phyloP scores from a whole-genome alignment of 768 basidiomycete genomes.

The Suillus tomentosus region DNA sequence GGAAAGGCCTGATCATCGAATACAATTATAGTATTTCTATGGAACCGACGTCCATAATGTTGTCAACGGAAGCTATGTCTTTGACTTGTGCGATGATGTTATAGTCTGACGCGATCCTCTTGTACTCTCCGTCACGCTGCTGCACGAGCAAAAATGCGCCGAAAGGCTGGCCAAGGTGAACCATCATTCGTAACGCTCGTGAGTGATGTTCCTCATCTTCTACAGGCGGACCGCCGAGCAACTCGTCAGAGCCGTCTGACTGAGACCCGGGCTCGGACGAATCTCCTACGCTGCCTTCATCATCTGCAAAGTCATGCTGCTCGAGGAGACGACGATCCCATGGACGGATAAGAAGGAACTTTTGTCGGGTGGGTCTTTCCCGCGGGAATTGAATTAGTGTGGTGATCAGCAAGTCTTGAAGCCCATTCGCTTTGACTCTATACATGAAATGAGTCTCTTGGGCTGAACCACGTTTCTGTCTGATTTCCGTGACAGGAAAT shows the following conservation, averaged over 20 bases:
- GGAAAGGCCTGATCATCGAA: not conserved
- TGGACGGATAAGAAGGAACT: not conserved
- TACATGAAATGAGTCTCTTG: not conserved
- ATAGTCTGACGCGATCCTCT: not conserved
- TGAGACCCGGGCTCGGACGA: not conserved
- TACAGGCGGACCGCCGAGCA: not conserved
- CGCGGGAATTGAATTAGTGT: not conserved
- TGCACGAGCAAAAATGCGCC: not conserved
- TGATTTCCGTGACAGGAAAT: not conserved
- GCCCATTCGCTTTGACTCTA: not conserved
- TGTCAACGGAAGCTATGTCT: not conserved
- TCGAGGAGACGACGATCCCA: not conserved
- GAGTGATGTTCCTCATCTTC: not conserved
- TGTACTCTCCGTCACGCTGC: not conserved
- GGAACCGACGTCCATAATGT: not conserved
- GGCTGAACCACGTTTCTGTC: not conserved
- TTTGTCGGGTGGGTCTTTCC: not conserved
- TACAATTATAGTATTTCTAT: not conserved
- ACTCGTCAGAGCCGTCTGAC: not conserved
- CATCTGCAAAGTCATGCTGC: not conserved
- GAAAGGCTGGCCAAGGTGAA: not conserved
- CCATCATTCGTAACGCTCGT: not conserved
- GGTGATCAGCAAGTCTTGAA: not conserved
- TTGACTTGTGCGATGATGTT: not conserved
- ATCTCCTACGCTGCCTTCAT: not conserved